A percentile compares a stretch with the other conserved stretches of the same genome.
These are phyloP conservation scores for Panicum miliaceum DNA, from an alignment of 176 grass and related monocot genomes.

Conservation along the genomic window DNA sequence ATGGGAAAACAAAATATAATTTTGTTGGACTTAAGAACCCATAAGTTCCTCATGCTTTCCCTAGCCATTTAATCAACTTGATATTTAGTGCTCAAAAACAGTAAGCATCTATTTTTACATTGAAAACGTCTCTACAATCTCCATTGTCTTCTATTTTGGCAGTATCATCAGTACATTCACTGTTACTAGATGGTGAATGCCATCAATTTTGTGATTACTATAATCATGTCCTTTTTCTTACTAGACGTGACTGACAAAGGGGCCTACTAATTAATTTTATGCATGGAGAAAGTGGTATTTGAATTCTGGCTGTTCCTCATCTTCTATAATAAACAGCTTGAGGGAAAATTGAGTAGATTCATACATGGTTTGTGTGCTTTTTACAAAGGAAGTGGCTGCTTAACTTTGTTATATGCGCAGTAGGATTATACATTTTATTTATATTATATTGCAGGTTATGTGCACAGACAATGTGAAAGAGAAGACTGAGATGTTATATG, in stretches of 20 bases:
- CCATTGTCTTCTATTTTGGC: neutral
- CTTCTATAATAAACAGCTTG: neutral
- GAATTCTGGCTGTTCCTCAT: neutral
- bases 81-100: neutral
- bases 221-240: neutral
- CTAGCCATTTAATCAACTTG: neutral
- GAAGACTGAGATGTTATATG: conserved; percentile 81
- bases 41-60: neutral
- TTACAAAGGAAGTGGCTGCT: neutral
- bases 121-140: neutral
- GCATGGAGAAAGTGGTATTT: neutral
- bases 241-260: neutral
- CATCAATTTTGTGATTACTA: conserved; percentile 6
- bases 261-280: conserved; percentile 2
- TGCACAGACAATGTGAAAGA: conserved; percentile 75
- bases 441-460: conserved; percentile 76
- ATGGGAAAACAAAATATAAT: neutral
- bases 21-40: neutral
- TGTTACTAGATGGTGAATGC: neutral
- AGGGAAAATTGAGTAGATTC: conserved; percentile 11
- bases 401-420: neutral
- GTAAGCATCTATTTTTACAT: neutral
- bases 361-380: neutral
- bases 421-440: conserved; percentile 29
- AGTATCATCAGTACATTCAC: conserved; percentile 5